phyloP scores from a whole-genome alignment of 495 filamentous ascomycete species.

The Neurospora terricola region DNA sequence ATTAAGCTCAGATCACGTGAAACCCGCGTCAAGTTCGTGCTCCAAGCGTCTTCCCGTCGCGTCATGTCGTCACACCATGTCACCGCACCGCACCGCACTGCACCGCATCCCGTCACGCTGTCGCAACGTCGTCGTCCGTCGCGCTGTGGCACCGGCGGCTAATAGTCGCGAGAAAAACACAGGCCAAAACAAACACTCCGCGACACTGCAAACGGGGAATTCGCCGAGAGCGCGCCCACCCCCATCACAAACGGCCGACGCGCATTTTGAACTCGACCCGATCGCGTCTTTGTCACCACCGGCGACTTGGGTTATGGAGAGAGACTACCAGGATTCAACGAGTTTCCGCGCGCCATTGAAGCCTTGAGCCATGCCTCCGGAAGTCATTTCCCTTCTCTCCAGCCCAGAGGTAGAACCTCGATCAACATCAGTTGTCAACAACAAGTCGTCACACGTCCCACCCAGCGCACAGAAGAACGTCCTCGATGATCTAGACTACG shows the following conservation, averaged over 20 bases:
- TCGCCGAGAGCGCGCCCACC: background rate
- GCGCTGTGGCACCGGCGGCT: background rate
- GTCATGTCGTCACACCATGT: constrained; percentile 1
- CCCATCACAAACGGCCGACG: background rate
- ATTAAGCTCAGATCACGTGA: constrained; percentile 8
- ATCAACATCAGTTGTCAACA: background rate
- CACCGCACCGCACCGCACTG: background rate
- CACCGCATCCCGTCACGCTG: background rate
- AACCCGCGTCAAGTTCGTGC: constrained; percentile 8
- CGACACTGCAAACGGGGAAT: background rate
- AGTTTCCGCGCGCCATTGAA: background rate
- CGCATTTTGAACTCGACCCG: background rate
- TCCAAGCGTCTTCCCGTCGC: constrained; percentile 1
- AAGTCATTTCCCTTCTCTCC: constrained; percentile 32
- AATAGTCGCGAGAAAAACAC: background rate
- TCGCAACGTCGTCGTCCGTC: background rate
- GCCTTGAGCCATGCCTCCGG: constrained; percentile 22
- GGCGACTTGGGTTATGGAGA: background rate
- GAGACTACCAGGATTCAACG: background rate
- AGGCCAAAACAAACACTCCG: background rate
- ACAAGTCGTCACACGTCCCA: background rate
- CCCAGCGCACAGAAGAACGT: background rate
- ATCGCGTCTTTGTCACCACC: background rate
- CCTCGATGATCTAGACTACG: background rate
- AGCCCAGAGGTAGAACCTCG: constrained; percentile 6